Evolutionary conservation across 805 yeast genomes (phyloP).

Genomic region (Blastobotrys chiropterorum): DNA sequence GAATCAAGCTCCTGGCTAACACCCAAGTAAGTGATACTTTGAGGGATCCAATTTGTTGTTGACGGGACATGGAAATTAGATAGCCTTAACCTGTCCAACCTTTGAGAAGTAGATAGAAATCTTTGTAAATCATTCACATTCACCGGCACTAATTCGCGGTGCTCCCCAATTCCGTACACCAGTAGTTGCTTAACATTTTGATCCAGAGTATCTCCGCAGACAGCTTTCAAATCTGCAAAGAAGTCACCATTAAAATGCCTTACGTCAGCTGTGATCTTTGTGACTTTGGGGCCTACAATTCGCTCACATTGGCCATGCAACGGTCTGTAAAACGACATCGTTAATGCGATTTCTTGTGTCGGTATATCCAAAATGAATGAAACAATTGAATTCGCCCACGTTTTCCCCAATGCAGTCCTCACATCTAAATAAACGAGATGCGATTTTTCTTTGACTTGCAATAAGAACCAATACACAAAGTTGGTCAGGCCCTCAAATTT

Average conservation of each 20-base stretch:
- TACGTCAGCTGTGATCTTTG: not conserved
- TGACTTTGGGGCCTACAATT: not conserved
- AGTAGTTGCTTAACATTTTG: not conserved
- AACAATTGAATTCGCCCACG: not conserved
- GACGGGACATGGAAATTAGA: not conserved
- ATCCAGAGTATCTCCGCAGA: not conserved
- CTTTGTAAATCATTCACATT: not conserved
- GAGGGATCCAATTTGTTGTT: not conserved
- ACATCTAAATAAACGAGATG: not conserved
- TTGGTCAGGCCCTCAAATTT: not conserved
- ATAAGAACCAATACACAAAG: not conserved
- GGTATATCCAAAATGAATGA: not conserved
- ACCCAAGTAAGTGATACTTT: not conserved
- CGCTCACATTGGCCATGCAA: not conserved
- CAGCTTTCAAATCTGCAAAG: not conserved
- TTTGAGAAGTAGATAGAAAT: not conserved
- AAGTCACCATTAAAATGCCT: not conserved
- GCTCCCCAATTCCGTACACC: not conserved
- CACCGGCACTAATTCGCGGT: not conserved
- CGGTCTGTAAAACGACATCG: not conserved
- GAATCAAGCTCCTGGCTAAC: not conserved
- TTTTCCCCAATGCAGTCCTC: not conserved
- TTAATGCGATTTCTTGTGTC: not conserved
- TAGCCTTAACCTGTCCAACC: not conserved
- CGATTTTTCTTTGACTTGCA: not conserved